These are phyloP conservation scores for Striga asiatica DNA, from an alignment of 257 asterid species.

Conservation along the genomic window DNA sequence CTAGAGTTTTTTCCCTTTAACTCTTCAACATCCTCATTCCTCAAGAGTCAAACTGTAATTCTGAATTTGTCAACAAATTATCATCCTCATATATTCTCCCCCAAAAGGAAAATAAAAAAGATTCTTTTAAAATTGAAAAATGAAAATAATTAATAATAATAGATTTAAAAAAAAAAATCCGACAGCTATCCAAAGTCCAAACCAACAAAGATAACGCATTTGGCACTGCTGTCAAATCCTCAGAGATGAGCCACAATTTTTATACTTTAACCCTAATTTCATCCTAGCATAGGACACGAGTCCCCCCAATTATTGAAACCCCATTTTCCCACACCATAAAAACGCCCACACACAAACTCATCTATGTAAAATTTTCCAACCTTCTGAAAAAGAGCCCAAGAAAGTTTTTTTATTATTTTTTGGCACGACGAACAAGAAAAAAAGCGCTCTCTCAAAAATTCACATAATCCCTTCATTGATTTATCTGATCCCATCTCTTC, in stretches of 20 bases:
- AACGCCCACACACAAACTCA: conserved; percentile 12
- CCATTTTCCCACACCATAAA: conserved; percentile 7
- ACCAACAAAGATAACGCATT: no score
- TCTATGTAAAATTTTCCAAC: background rate
- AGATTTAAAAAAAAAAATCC: no score
- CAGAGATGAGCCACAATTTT: conserved; percentile 27
- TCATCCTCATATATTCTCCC: no score
- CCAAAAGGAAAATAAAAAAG: no score
- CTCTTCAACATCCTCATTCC: no score
- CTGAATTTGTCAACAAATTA: no score
- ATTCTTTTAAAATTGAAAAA: no score
- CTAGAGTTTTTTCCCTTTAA: no score
- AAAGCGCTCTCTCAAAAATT: background rate
- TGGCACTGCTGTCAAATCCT: conserved; percentile 56
- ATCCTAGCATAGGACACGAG: conserved; percentile 32
- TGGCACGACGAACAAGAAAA: background rate
- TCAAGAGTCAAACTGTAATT: no score
- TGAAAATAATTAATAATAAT: no score
- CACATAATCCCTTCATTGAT: background rate
- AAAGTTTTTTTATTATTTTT: no score
- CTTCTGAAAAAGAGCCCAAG: conserved; percentile 5
- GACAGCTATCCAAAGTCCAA: no score
- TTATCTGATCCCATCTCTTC: background rate
- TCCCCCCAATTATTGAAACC: conserved; percentile 22
- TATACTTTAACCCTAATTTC: conserved; percentile 23